Conservation (phyloP, 2,329 filamentous ascomycete genomes). For the Xylariaceae sp. region DNA sequence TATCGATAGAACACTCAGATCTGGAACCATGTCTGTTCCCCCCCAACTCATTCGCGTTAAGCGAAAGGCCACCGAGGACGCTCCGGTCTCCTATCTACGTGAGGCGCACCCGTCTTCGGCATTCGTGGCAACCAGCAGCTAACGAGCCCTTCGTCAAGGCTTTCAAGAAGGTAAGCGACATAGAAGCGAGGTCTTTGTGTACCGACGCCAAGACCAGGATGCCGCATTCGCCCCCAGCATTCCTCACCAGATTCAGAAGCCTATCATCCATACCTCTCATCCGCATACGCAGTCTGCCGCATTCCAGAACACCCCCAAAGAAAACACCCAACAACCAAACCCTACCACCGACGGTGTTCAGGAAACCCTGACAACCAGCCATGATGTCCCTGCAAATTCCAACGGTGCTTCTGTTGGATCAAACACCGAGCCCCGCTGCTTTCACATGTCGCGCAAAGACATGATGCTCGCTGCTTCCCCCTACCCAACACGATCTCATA, state of each 20-base stretch:
- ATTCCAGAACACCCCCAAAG: constrained; percentile 17
- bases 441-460: constrained; percentile 50
- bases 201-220: constrained; percentile 44
- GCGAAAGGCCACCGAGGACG: constrained; percentile 52
- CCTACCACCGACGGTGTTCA: not conserved
- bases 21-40: constrained; percentile 49
- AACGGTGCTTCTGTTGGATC: constrained; percentile 6
- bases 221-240: constrained; percentile 20
- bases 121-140: constrained; percentile 2
- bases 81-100: constrained; percentile 54
- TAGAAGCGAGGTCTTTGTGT: constrained; percentile 50
- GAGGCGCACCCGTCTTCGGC: constrained; percentile 20
- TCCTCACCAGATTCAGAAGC: constrained; percentile 24
- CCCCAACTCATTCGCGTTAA: constrained; percentile 58
- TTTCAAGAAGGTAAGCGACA: constrained; percentile 53
- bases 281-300: constrained; percentile 31
- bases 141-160: constrained; percentile 29
- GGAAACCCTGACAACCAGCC: not conserved
- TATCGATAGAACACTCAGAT: too few relatives aligned
- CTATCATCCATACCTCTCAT: constrained; percentile 46
- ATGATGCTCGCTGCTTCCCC: constrained; percentile 29
- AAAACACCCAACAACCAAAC: constrained; percentile 8
- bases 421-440: constrained; percentile 41
- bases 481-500: constrained; percentile 18
- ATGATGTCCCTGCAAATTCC: not conserved